phyloP scores from a whole-genome alignment of 495 filamentous ascomycete genomes.

The Penicillium bovifimosum region DNA sequence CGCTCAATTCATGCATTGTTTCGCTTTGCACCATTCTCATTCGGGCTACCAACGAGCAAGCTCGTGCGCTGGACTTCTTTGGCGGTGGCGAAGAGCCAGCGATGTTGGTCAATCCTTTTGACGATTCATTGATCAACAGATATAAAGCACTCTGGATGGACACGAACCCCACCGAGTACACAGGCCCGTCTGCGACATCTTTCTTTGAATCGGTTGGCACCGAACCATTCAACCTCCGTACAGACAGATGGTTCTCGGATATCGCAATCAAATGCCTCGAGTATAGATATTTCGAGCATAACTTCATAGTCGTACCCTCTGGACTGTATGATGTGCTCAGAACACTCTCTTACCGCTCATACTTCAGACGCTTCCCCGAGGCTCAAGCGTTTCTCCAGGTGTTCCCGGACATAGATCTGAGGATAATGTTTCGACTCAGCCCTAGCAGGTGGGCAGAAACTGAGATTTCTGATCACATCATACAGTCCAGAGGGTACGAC shows the following conservation, averaged over 20 bases:
- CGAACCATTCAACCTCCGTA: not conserved
- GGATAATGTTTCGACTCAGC: constrained; percentile 2
- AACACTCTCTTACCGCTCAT: not conserved
- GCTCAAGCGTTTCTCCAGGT: not conserved
- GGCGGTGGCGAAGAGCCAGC: not conserved
- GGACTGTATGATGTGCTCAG: not conserved
- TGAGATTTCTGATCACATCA: not conserved
- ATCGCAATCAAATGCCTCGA: not conserved
- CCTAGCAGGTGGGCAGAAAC: not conserved
- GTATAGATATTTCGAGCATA: not conserved
- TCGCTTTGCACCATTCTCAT: not conserved
- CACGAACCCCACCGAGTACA: too few relatives aligned
- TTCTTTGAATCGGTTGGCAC: not conserved
- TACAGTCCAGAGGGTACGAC: not conserved
- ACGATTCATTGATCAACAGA: not conserved
- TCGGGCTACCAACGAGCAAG: not conserved
- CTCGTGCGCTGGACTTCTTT: not conserved
- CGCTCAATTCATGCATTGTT: not conserved
- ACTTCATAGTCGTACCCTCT: not conserved
- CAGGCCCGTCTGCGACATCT: not conserved
- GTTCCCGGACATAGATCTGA: not conserved
- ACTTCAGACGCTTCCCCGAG: not conserved
- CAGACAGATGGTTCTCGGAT: not conserved
- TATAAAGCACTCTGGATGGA: not conserved
- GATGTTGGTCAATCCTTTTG: not conserved